A percentile compares a stretch with the other conserved stretches of the same genome.
These are phyloP conservation scores for Xerocomus potaroensis DNA, from an alignment of 768 basidiomycete genomes.

Conservation along the genomic window DNA sequence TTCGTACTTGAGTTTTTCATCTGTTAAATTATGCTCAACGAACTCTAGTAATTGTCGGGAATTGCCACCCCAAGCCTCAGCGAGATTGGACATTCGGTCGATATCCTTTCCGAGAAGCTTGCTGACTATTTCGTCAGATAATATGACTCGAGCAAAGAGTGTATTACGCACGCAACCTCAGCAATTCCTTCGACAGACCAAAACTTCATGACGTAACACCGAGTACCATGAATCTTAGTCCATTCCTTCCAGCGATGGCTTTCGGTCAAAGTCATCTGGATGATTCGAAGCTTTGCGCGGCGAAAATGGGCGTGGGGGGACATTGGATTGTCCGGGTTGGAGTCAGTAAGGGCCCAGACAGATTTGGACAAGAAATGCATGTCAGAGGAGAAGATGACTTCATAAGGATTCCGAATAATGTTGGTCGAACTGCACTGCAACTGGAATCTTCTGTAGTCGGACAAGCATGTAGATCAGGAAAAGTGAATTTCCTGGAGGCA, in stretches of 20 bases:
- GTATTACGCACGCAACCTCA: background rate
- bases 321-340: background rate
- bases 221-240: background rate
- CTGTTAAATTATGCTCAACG: too few relatives aligned
- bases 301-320: background rate
- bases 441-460: background rate
- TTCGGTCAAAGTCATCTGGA: background rate
- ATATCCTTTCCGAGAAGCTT: background rate
- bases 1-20: too few relatives aligned
- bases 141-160: background rate
- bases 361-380: too few relatives aligned
- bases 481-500: background rate
- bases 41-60: too few relatives aligned
- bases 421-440: background rate
- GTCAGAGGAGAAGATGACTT: background rate
- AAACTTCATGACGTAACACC: background rate
- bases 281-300: background rate
- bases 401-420: background rate
- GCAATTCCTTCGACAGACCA: background rate
- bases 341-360: constrained; percentile 1
- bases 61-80: too few relatives aligned
- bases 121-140: background rate
- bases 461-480: background rate
- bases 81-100: too few relatives aligned
- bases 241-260: background rate